A percentile compares a stretch with the other conserved stretches of the same genome.
phyloP scores from a whole-genome alignment of 139 green algal species.

The Coelastrella sp. region DNA sequence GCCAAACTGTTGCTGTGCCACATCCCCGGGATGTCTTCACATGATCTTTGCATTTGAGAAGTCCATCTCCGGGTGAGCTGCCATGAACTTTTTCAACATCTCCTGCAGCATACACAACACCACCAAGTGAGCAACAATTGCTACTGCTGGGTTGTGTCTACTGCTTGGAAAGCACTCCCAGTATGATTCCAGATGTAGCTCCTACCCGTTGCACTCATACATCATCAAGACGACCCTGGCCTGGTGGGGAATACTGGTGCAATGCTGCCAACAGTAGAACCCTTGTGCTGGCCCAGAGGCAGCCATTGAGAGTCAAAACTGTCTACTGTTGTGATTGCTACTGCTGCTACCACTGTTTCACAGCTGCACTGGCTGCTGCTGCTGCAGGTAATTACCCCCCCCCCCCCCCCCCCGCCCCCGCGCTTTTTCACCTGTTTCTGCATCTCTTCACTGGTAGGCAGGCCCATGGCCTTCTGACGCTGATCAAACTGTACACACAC shows the following conservation, averaged over 20 bases:
- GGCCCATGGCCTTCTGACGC: slow-evolving; percentile 95
- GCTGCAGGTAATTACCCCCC: neutral
- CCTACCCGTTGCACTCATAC: too few species aligned
- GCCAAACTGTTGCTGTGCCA: neutral
- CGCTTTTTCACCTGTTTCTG: slow-evolving; percentile 76
- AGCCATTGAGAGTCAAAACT: too few species aligned
- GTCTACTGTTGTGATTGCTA: neutral
- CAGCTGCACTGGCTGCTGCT: neutral
- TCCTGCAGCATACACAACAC: slow-evolving; percentile 57
- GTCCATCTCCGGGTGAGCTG: slow-evolving; percentile 96
- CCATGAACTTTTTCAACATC: slow-evolving; percentile 98
- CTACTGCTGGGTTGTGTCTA: neutral
- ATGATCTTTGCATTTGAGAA: slow-evolving; percentile 93
- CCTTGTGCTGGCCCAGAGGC: too few species aligned
- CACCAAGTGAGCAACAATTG: neutral
- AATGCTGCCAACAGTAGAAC: too few species aligned
- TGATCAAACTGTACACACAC: slow-evolving; percentile 93
- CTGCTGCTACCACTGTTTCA: neutral
- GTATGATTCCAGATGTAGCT: too few species aligned
- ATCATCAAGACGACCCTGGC: too few species aligned
- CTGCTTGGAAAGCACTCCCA: too few species aligned
- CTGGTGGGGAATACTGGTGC: too few species aligned
- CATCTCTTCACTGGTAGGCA: slow-evolving; percentile 95
- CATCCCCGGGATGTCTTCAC: neutral
- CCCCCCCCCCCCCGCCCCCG: neutral